These are phyloP conservation scores for Syzygium jambos DNA, from an alignment of 345 rosid species.

Conservation along the genomic window DNA sequence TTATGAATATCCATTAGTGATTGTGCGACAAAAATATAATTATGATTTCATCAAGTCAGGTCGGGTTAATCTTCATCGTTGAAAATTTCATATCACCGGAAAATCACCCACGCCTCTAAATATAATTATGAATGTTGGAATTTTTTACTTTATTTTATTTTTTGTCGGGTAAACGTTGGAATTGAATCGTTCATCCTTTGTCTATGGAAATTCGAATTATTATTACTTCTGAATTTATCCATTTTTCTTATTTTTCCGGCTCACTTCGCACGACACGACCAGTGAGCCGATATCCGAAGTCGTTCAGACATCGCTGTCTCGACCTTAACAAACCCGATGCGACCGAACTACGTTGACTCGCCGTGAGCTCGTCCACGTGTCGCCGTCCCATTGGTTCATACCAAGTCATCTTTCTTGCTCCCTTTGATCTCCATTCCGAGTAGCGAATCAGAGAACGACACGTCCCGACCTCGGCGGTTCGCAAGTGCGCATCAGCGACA, in stretches of 20 bases:
- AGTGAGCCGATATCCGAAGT: background rate
- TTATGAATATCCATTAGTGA: accelerated
- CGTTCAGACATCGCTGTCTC: background rate
- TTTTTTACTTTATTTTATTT: too few species aligned
- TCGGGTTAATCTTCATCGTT: background rate
- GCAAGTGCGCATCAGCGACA: background rate
- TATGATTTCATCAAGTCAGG: background rate
- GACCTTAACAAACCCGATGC: background rate
- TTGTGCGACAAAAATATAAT: background rate
- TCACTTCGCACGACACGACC: background rate
- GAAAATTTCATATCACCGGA: background rate
- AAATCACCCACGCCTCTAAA: background rate
- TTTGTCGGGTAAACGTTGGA: too few species aligned
- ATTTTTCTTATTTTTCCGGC: background rate
- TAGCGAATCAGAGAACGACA: background rate
- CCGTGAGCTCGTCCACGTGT: background rate
- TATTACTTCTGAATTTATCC: too few species aligned
- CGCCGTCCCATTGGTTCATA: background rate
- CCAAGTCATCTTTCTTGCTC: accelerated
- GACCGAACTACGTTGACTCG: background rate
- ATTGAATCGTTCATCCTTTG: background rate
- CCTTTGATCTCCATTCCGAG: accelerated
- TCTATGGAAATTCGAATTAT: accelerated
- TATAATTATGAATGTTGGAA: background rate
- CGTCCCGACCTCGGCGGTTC: background rate